Base-by-base conservation (phyloP, 805 yeast genomes). In the Yamadazyma takamatsuzukensis region DNA sequence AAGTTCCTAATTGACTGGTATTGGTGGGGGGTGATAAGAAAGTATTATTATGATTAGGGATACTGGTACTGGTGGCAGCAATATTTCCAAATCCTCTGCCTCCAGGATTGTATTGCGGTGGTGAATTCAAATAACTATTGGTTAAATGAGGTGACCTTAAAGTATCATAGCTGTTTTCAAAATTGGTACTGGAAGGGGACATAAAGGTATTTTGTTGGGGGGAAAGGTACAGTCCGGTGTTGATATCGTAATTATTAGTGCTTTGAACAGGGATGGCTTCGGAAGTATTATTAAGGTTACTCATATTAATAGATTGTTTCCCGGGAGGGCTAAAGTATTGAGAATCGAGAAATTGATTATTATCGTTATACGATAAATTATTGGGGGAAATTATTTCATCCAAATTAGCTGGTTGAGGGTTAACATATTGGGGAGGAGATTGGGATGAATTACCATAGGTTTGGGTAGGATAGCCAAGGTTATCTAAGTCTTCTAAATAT, bases 301-400 rank as follows among this genome's bases (percentile, higher is more conserved):
- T 42, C 23, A 30, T 21, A 27, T 33, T 32, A 25, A 33, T 15
- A n/a, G 41, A 30, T 24, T 43, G 39, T 21, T 53, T 49, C 9
- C 52, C 48, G 8, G 59, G 54, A 3, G 72, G 72, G 4, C 69
- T 62, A 32, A 67, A 67, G 41, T 64, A 66, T 37, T 62, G 68
- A 5, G 68, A 53, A 23, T 59, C 57, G 17, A 58, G 37, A 28
- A 61, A 61, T 30, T 46, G 23, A 15, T 30, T 30, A 22, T 34
- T 31, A 22, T 27, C 26, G 4, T 12, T n/a, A 11, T 18, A 17
- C 13, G 15, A 10, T 15, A 34, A 30, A 27, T 45, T 48, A 18
- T 43, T 47, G 1, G 71, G 71, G 4, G 66, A 61, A 25, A 64
- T 54, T 23, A 64, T 40, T 39, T 57, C 68, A 38, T 65, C 69